Evolutionary conservation across 768 basidiomycete species (phyloP), one percentile per base, ranked within the genome.

Genomic region (Lactarius sanguifluus): DNA sequence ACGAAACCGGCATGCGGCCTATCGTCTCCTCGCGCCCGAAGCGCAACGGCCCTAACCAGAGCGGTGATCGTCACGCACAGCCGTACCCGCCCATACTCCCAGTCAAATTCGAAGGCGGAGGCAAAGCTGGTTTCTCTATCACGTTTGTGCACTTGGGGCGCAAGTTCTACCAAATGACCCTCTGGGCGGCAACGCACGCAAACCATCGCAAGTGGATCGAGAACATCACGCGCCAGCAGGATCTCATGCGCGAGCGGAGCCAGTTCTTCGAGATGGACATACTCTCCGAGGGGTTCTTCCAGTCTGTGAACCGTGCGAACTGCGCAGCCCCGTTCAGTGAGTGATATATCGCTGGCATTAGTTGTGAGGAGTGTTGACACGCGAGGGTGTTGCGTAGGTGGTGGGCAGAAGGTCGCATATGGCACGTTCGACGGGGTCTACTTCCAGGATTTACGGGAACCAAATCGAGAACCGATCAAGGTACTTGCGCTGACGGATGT

Each of bases 401-500:
- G 85, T 64, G 96, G 94, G 15, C 81, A 90, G 71, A 84, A 88
- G 64, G 87, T 97, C 71, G 95, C 92, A 10, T 98, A 96, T 76
- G 97, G 96, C n/a, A 96, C 96, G 5, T 92, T 96, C 72, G 95
- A 98, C 70, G 97, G 97, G 30, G 91, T 99, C 30, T 99, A 98
- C 75, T 83, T 98, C 67, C 94, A 94, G 32, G 93, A 98, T 75
- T 79, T 97, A 34, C 83, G 86, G 55, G 90, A 92, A 61, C 76
- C 81, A 41, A 86, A 85, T 70, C 85, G 87, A 55, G 92, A 94
- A 28, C 97, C 96, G 0, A 82, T 93, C 32, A 94, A 95, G 77
- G 94, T 99, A 34, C 81, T 99, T 65, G 89, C 90, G 15, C 77
- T 98, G 30, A 81, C 90, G 52, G 94, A 96, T 70, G 96, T 99